A percentile compares a stretch with the other conserved stretches of the same genome.
phyloP scores from a whole-genome alignment of 345 rosid genomes.

The Alliaria petiolata region DNA sequence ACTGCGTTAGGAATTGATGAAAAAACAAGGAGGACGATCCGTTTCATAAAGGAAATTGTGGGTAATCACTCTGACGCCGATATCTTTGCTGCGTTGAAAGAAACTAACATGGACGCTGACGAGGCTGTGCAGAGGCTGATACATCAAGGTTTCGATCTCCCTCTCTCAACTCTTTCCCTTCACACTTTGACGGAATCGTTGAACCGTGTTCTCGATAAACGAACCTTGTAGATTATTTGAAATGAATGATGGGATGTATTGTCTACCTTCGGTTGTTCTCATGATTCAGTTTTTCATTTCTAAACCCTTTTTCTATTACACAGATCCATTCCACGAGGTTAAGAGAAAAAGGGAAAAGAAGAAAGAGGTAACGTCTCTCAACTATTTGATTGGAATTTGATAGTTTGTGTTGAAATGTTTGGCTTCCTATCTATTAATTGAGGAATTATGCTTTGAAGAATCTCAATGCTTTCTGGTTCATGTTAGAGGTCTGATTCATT shows the following conservation, averaged over 20 bases:
- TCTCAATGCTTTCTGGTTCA: background rate
- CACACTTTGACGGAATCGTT: background rate
- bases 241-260: background rate
- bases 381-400: too few relatives aligned
- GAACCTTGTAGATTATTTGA: background rate
- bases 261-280: background rate
- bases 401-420: background rate
- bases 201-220: background rate
- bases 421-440: too few relatives aligned
- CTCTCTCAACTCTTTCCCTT: background rate
- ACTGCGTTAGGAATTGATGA: slow-evolving; percentile 39
- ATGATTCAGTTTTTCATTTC: background rate
- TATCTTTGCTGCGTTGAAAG: slow-evolving; percentile 63
- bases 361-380: too few relatives aligned
- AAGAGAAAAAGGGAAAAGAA: slow-evolving; percentile 70
- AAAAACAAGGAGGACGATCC: slow-evolving; percentile 53
- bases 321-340: slow-evolving; percentile 88
- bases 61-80: slow-evolving; percentile 77
- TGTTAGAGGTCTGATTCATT: background rate
- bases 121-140: slow-evolving; percentile 76
- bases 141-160: slow-evolving; percentile 50
- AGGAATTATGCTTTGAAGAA: background rate
- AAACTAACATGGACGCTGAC: slow-evolving; percentile 75
- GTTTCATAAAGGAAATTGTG: slow-evolving; percentile 69
- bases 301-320: background rate